These are phyloP conservation scores for Kwoniella bestiolae DNA, from an alignment of 768 basidiomycete genomes.

Conservation along the genomic window DNA sequence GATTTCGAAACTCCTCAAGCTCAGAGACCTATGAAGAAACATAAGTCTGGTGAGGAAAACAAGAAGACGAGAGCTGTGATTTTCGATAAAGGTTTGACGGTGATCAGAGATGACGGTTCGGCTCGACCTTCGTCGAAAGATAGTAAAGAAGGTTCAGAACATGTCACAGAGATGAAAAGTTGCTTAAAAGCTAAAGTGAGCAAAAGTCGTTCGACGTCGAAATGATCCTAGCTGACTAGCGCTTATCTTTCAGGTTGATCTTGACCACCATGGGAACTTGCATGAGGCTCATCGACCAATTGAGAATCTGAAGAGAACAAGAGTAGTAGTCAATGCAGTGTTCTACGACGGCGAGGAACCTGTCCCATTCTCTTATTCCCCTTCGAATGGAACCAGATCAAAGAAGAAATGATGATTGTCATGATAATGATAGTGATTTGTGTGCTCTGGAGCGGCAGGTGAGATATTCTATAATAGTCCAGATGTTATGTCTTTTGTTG, in stretches of 20 bases:
- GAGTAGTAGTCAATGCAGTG: conserved; percentile 43
- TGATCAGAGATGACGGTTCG: conserved; percentile 45
- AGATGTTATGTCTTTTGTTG: neutral
- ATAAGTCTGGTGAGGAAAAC: conserved; percentile 35
- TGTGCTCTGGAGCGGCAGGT: neutral
- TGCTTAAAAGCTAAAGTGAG: conserved; percentile 30
- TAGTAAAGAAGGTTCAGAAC: neutral
- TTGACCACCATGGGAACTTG: conserved; percentile 54
- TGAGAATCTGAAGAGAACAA: conserved; percentile 38
- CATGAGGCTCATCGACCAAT: conserved; percentile 33
- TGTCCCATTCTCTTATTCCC: conserved; percentile 15
- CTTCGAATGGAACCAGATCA: conserved; percentile 13
- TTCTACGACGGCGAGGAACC: conserved; percentile 56
- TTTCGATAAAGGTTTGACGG: conserved; percentile 56
- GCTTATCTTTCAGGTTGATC: conserved; percentile 32
- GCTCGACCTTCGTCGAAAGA: conserved; percentile 6
- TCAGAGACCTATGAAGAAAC: conserved; percentile 41
- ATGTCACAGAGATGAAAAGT: conserved; percentile 15
- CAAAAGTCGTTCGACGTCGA: neutral
- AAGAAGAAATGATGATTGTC: conserved; percentile 23
- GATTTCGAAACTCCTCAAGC: conserved; percentile 46
- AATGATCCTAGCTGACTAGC: neutral
- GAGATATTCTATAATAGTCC: neutral
- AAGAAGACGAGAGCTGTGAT: conserved; percentile 37
- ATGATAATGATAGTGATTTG: neutral